Evolutionary conservation across 2,329 filamentous ascomycete genomes (phyloP).

Genomic region (Cordyceps cateniannulata): DNA sequence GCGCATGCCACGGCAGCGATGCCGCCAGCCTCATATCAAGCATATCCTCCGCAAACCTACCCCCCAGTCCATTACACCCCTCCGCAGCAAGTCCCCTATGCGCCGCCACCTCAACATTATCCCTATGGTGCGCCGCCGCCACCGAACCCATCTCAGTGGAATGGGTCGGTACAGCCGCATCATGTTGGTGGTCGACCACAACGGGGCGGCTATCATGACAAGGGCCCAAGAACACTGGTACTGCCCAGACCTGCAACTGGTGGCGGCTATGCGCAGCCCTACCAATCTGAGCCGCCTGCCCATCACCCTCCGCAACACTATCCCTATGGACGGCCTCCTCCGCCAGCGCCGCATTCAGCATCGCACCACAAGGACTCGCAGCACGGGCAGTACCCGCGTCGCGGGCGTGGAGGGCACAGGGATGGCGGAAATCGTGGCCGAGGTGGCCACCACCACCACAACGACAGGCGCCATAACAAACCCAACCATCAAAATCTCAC

Average conservation of each 20-base stretch:
- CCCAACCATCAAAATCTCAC: constrained; percentile 21
- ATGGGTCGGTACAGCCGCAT: constrained; percentile 27
- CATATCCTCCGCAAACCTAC: constrained; percentile 52
- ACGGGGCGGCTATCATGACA: constrained; percentile 40
- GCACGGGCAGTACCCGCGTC: constrained; percentile 28
- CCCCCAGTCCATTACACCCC: constrained; percentile 29
- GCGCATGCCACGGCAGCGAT: constrained; percentile 42
- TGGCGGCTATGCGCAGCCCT: constrained; percentile 30
- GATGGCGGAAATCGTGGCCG: constrained; percentile 32
- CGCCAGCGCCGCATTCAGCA: constrained; percentile 28
- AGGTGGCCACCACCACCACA: constrained; percentile 35
- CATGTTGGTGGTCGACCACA: constrained; percentile 28
- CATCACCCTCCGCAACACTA: constrained; percentile 26
- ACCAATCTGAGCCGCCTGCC: constrained; percentile 33
- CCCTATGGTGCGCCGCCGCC: constrained; percentile 31
- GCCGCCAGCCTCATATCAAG: constrained; percentile 49
- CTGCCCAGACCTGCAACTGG: constrained; percentile 13
- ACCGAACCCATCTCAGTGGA: constrained; percentile 29
- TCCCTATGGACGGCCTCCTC: constrained; percentile 32
- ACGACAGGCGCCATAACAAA: constrained; percentile 41
- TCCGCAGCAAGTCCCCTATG: constrained; percentile 39
- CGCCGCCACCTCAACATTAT: constrained; percentile 33
- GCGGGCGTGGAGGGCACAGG: constrained; percentile 28
- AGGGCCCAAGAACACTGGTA: constrained; percentile 27
- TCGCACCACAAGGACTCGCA: constrained; percentile 29